Conservation (phyloP, 805 yeast species). For the Kluyveromyces wickerhamii region DNA sequence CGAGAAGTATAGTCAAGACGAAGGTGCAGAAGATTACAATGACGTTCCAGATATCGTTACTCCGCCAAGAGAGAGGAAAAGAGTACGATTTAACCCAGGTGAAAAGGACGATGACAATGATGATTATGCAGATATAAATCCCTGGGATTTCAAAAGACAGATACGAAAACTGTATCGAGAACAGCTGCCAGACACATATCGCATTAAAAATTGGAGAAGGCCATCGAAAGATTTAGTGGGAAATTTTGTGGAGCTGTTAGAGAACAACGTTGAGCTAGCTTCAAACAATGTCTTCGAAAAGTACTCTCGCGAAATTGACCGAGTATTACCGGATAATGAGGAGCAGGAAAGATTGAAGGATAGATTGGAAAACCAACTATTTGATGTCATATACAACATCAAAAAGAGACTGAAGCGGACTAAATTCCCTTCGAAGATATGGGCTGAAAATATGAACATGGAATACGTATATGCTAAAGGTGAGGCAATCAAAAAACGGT, state of each 20-base stretch:
- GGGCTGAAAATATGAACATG: conserved; percentile 22
- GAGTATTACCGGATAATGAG: conserved; percentile 10
- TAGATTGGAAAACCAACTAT: conserved; percentile 16
- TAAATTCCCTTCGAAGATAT: conserved; percentile 20
- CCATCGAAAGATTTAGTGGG: conserved; percentile 15
- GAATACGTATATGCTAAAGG: conserved; percentile 28
- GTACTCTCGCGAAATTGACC: conserved; percentile 16
- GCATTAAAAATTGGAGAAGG: conserved; percentile 20
- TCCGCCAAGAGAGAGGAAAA: conserved; percentile 5
- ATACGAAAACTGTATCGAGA: conserved; percentile 16
- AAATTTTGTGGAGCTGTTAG: conserved; percentile 18
- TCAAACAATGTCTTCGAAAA: conserved; percentile 19
- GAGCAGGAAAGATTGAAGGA: conserved; percentile 12
- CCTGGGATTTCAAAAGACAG: conserved; percentile 24
- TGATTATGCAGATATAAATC: conserved; percentile 5
- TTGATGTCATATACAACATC: conserved; percentile 19
- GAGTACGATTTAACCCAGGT: conserved; percentile 8
- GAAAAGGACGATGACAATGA: conserved; percentile 9
- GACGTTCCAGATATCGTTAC: conserved; percentile 5
- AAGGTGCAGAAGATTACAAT: neutral
- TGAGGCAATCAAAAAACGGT: conserved; percentile 20
- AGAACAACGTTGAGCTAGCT: conserved; percentile 18
- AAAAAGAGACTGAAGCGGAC: conserved; percentile 15
- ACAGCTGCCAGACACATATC: conserved; percentile 14
- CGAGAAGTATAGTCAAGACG: neutral